These are phyloP conservation scores for Prunus mume DNA, from an alignment of 306 rosid genomes.

Conservation along the genomic window DNA sequence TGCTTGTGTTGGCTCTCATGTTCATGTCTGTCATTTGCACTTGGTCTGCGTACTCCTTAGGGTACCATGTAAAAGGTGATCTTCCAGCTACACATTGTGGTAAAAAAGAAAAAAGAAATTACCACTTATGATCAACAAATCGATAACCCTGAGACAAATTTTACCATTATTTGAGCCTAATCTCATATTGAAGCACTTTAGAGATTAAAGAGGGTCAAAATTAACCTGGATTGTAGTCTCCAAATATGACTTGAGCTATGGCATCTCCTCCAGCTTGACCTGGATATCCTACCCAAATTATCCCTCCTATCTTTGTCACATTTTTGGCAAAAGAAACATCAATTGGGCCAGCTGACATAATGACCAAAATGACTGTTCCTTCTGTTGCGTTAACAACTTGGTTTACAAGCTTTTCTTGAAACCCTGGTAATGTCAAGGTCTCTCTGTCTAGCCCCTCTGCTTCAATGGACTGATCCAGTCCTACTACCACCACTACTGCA, in stretches of 20 bases:
- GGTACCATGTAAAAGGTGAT: slow-evolving; percentile 77
- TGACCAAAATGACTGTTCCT: slow-evolving; percentile 57
- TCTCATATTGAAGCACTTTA: not conserved
- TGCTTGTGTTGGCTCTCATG: slow-evolving; percentile 59
- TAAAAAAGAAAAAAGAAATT: not conserved
- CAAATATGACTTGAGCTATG: slow-evolving; percentile 65
- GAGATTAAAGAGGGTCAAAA: not conserved
- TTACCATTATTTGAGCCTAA: not conserved
- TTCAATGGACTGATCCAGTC: slow-evolving; percentile 70
- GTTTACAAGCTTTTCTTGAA: slow-evolving; percentile 63
- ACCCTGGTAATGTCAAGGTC: slow-evolving; percentile 70
- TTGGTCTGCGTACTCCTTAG: slow-evolving; percentile 55
- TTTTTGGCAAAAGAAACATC: slow-evolving; percentile 59
- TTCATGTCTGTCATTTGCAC: slow-evolving; percentile 82
- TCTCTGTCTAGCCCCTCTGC: slow-evolving; percentile 72
- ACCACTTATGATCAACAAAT: not conserved
- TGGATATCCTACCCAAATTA: slow-evolving; percentile 75
- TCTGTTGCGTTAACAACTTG: slow-evolving; percentile 50
- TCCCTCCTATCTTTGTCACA: slow-evolving; percentile 45
- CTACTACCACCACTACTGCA: slow-evolving; percentile 54
- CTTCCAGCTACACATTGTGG: slow-evolving; percentile 50
- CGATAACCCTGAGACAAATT: not conserved
- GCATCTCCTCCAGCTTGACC: slow-evolving; percentile 82
- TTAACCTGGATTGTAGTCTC: slow-evolving; percentile 68
- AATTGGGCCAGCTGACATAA: slow-evolving; percentile 79